phyloP scores from a whole-genome alignment of 805 yeast genomes.

The Wickerhamiella australiensis region DNA sequence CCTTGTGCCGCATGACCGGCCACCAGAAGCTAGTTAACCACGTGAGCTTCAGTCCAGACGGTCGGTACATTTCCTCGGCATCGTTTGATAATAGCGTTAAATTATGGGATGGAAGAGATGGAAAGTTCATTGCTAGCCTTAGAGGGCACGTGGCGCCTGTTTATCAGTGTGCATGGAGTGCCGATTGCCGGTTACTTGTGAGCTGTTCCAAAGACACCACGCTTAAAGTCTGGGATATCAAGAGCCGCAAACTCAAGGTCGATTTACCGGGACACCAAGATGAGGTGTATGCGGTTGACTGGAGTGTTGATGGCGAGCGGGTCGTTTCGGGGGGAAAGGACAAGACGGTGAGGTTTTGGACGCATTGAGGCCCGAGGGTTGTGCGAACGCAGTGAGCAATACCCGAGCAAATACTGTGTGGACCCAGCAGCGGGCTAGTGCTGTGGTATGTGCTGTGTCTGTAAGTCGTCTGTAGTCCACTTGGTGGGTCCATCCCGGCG shows the following conservation, averaged over 20 bases:
- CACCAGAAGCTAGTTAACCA: constrained; percentile 95
- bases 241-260: constrained; percentile 67
- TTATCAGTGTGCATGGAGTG: constrained; percentile 95
- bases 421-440: too few relatives aligned
- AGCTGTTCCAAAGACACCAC: constrained; percentile 95
- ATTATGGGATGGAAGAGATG: constrained; percentile 91
- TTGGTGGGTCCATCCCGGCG: too few relatives aligned
- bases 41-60: constrained; percentile 93
- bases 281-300: constrained; percentile 93
- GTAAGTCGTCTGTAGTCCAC: too few relatives aligned
- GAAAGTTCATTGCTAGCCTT: constrained; percentile 77
- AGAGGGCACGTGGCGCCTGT: constrained; percentile 98
- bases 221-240: constrained; percentile 89
- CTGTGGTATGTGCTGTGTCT: too few relatives aligned
- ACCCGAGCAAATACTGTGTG: too few relatives aligned
- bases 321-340: constrained; percentile 99
- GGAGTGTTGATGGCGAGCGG: constrained; percentile 89
- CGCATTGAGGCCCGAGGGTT: too few relatives aligned
- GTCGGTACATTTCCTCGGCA: constrained; percentile 77
- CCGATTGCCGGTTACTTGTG: constrained; percentile 81
- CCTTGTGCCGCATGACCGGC: constrained; percentile 89
- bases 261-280: constrained; percentile 95
- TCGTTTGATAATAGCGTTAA: constrained; percentile 93
- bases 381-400: too few relatives aligned
- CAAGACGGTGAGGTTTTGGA: constrained; percentile 87